Evolutionary conservation across 2,329 filamentous ascomycete genomes (phyloP), one percentile per base, ranked within the genome.

Genomic region (Phialophora macrospora): DNA sequence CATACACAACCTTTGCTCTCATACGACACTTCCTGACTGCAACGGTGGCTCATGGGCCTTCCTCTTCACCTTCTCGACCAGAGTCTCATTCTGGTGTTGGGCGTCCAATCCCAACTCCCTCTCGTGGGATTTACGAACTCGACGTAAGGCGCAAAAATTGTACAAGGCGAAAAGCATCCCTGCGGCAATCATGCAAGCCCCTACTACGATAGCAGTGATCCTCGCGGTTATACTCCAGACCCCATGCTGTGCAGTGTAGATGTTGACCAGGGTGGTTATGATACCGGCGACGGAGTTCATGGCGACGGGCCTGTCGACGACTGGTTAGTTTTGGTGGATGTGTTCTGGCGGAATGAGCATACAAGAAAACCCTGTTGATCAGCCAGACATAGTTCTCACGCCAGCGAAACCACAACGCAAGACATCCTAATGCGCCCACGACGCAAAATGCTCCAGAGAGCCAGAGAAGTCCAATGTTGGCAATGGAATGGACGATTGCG

Each of bases 341-440:
- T 58, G 7, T 12, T 26, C 46, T 12, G 20, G 17, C 32, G 20
- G 17, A 24, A 34, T 3, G 59, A 48, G 41, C 56, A 65, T 60
- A 79, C 66, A 84, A 65, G 68, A 85, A 84, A 12, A 86, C 75
- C 63, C 79, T 77, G 71, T 85, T 83, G 8, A 84, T 76, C 24
- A 85, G 75, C 84, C 83, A 87, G 20, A 85, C 77, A 63, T 85
- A 85, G 68, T 86, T 85, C 17, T 73, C 71, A 46, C 79, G 73
- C 74, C 81, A 82, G 22, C 75, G 74, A 59, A 77, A 74, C 66
- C 78, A 82, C n/a, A 86, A 74, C 71, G 75, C 77, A 2, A 77
- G 58, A 71, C 82, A 80, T 3, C 81, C 80, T 0, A 76, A 54
- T 1, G 73, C 70, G 2, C 81, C 81, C 4, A 80, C 63, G 7